Conservation (phyloP, 192 early-diverging fungal species). For the Haplosporangium gracile region DNA sequence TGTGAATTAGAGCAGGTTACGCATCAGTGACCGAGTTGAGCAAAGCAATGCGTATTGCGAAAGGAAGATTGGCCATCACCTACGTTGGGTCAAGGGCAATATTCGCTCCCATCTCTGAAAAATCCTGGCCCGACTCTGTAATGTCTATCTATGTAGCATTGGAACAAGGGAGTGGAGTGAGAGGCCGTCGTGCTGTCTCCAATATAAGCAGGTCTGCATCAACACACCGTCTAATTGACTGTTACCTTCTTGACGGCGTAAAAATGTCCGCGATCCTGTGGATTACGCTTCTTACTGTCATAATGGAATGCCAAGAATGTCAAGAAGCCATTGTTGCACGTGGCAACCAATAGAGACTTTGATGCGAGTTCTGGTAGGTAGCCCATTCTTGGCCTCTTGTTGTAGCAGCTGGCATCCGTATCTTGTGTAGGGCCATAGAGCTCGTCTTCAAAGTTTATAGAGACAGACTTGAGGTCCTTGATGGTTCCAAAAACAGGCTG, state of each 20-base stretch:
- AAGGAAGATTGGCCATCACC: background rate
- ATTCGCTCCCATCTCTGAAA: conserved; percentile 23
- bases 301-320: conserved; percentile 73
- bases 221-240: background rate
- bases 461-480: conserved; percentile 51
- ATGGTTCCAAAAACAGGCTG: conserved; percentile 62
- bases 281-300: conserved; percentile 77
- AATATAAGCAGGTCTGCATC: background rate
- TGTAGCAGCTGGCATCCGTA: background rate
- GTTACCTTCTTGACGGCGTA: conserved; percentile 38
- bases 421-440: background rate
- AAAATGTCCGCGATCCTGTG: conserved; percentile 8
- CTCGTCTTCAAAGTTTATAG: conserved; percentile 40
- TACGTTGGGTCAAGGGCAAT: conserved; percentile 51
- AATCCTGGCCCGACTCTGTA: conserved; percentile 26
- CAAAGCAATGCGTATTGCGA: background rate
- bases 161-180: background rate
- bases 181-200: background rate
- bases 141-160: conserved; percentile 25
- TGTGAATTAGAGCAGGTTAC: background rate
- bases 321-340: conserved; percentile 55
- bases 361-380: conserved; percentile 32
- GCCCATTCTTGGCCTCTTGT: conserved; percentile 15
- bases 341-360: conserved; percentile 29
- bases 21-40: background rate